Conservation (phyloP, 2,329 filamentous ascomycete species). For the Hypoxylon sp. region DNA sequence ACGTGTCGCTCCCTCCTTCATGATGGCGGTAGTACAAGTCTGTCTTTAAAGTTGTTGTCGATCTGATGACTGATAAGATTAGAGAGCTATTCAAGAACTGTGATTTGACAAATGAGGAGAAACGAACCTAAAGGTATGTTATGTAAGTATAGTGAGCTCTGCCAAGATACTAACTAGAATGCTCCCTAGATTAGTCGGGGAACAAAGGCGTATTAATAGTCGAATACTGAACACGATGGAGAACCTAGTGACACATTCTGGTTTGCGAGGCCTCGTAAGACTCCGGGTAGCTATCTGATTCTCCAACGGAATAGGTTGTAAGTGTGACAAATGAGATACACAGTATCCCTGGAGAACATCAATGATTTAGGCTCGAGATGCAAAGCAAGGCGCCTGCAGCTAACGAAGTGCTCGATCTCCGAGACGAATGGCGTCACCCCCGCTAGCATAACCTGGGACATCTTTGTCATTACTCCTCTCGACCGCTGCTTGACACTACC, state of each 20-base stretch:
- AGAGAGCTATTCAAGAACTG: not conserved
- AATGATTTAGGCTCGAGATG: not conserved
- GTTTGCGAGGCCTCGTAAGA: constrained; percentile 3
- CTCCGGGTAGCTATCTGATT: not conserved
- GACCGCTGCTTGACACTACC: not conserved
- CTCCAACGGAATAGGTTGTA: constrained; percentile 1
- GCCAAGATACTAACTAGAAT: constrained; percentile 6
- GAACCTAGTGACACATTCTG: not conserved
- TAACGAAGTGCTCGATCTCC: constrained; percentile 9
- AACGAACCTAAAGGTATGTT: not conserved
- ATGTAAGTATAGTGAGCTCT: not conserved
- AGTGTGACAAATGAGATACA: not conserved
- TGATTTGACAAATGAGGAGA: not conserved
- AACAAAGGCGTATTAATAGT: constrained; percentile 12
- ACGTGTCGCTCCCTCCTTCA: constrained; percentile 39
- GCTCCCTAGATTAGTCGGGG: not conserved
- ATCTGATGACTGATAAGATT: not conserved
- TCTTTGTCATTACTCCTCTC: constrained; percentile 14
- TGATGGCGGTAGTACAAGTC: constrained; percentile 7
- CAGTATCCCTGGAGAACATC: not conserved
- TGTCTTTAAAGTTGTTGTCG: not conserved
- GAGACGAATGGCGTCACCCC: constrained; percentile 23
- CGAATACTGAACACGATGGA: not conserved
- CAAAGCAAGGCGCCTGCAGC: not conserved
- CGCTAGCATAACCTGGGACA: constrained; percentile 11